Evolutionary conservation across 345 rosid species (phyloP), one percentile per base, ranked within the genome.

Genomic region (Cochlearia excelsa): DNA sequence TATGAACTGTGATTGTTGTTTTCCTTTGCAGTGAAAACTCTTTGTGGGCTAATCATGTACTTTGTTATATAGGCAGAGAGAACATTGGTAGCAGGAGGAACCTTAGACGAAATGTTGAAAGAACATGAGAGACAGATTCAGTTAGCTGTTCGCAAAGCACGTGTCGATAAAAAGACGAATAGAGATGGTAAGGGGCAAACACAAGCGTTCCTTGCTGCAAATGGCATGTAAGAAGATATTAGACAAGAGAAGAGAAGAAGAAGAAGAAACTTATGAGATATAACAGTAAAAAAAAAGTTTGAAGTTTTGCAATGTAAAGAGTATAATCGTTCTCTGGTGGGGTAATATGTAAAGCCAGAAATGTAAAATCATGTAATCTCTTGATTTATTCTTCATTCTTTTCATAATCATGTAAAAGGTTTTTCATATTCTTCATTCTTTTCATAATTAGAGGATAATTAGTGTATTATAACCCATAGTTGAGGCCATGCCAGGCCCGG

Each of bases 71-170:
- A 72, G 70, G 82, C 73, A 63, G 64, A 71, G 44, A 78, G 71
- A 51, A 75, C 91, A 5, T 75, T 86, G 80, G 35, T 84, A 43
- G 46, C 70, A 6, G 83, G 85, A 60, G 88, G 89, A 48, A 79
- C 86, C 82, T 68, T 88, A 0, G 97, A 89, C 37, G 94, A 86
- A 63, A 87, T 89, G 94, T 84, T 93, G 45, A 93, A 83, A 75
- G 87, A 87, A 72, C 91, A 89, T 7, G 95, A 93, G 75, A 81
- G 79, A 52, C 81, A 75, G 70, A 89, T 93, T 63, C 97, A 79
- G 69, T 63, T 79, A 43, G 97, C 91, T 4, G 86, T 82, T 10
- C 84, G 94, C 7, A 93, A 77, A 83, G 90, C 95, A 59, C 84
- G 85, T 4, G 33, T 27, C 5, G 90, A 72, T 65, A 86, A 88